A percentile compares a stretch with the other conserved stretches of the same genome.
Evolutionary conservation across 164 flowering plant genomes (phyloP).

Genomic region (Paratinospora sagittata): DNA sequence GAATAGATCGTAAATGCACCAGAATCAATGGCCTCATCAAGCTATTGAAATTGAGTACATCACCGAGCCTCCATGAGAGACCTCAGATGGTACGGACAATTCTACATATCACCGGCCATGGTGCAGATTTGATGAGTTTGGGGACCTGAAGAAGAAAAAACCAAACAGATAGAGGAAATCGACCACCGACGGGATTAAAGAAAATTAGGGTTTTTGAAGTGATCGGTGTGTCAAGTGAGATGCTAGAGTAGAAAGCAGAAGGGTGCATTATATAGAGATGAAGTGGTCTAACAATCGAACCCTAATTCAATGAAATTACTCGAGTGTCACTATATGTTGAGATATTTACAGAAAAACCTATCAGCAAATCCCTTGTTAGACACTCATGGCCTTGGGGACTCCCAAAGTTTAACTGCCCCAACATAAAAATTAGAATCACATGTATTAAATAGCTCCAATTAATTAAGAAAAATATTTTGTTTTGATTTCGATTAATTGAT

Average conservation of each 20-base stretch:
- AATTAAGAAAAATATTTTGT: too few species aligned
- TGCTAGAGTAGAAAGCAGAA: neutral
- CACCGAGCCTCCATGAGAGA: slow-evolving; percentile 2
- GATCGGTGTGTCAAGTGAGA: neutral
- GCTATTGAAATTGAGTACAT: neutral
- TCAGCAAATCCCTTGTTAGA: too few species aligned
- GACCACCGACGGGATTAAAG: neutral
- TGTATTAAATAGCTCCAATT: too few species aligned
- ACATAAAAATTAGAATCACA: too few species aligned
- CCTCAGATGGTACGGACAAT: slow-evolving; percentile 15
- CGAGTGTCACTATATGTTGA: neutral
- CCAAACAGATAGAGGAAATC: neutral
- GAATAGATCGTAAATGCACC: too few species aligned
- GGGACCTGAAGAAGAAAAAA: neutral
- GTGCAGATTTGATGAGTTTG: neutral
- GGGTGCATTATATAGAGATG: neutral
- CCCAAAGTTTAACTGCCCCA: too few species aligned
- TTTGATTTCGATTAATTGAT: too few species aligned
- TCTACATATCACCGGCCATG: slow-evolving; percentile 6
- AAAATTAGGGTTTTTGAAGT: neutral
- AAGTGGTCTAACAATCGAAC: neutral
- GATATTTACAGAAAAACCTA: neutral
- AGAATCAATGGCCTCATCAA: neutral
- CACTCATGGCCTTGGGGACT: too few species aligned
- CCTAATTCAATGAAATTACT: neutral